These are phyloP conservation scores for Coemansia sp. DNA, from an alignment of 192 early-diverging fungal genomes.

Conservation along the genomic window DNA sequence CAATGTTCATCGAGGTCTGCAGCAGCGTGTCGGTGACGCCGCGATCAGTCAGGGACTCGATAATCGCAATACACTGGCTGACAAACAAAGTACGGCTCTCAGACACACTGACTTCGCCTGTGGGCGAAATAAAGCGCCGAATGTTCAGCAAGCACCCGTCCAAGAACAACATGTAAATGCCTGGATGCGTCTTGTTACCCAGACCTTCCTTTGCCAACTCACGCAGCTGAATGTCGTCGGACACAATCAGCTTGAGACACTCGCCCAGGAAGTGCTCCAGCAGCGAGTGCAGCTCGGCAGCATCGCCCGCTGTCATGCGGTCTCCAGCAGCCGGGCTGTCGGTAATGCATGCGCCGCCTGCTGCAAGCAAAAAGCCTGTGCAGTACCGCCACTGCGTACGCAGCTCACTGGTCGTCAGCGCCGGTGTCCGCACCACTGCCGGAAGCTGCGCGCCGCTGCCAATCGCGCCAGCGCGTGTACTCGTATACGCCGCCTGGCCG, in stretches of 20 bases:
- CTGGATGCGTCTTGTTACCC: conserved; percentile 55
- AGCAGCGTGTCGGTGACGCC: conserved; percentile 42
- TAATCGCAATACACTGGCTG: conserved; percentile 54
- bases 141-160: conserved; percentile 50
- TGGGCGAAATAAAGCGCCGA: conserved; percentile 51
- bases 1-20: conserved; percentile 48
- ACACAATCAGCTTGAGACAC: conserved; percentile 53
- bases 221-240: conserved; percentile 54
- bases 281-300: conserved; percentile 50
- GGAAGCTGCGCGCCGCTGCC: conserved; percentile 48
- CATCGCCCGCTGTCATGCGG: conserved; percentile 46
- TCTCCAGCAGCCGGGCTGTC: conserved; percentile 31
- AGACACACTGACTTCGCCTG: conserved; percentile 52
- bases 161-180: conserved; percentile 55
- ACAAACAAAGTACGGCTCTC: conserved; percentile 57
- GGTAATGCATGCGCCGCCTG: conserved; percentile 46
- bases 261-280: conserved; percentile 56
- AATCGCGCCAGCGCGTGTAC: conserved; percentile 22
- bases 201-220: conserved; percentile 54
- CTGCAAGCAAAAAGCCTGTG: conserved; percentile 53
- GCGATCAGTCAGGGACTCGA: conserved; percentile 50
- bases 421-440: conserved; percentile 27
- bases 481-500: conserved; percentile 2
- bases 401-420: conserved; percentile 41
- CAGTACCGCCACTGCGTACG: conserved; percentile 56